phyloP scores from a whole-genome alignment of 495 filamentous ascomycete genomes.

The Penicillium lividum region DNA sequence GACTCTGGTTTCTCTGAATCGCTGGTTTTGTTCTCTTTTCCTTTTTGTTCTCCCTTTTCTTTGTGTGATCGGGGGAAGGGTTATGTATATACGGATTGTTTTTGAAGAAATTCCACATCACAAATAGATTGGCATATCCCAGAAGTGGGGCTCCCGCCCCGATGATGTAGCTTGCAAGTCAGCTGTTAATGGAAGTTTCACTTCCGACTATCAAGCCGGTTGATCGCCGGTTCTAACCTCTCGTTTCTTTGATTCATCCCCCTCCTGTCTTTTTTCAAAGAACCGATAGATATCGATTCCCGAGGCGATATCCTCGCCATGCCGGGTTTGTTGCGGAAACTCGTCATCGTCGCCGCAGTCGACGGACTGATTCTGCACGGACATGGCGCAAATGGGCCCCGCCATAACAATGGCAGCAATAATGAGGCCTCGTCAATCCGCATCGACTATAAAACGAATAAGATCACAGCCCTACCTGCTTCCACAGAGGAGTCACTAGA shows the following conservation, averaged over 20 bases:
- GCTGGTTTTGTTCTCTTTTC: conserved; percentile 27
- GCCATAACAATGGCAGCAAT: conserved; percentile 36
- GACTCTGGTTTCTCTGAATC: conserved; percentile 29
- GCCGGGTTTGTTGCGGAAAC: conserved; percentile 74
- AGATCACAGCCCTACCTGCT: conserved; percentile 47
- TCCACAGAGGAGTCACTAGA: conserved; percentile 38
- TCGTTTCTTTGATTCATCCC: background rate
- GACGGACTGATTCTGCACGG: conserved; percentile 88
- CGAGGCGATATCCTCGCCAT: conserved; percentile 42
- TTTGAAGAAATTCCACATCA: conserved; percentile 14
- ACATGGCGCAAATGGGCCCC: conserved; percentile 47
- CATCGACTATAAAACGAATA: conserved; percentile 74
- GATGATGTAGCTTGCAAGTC: conserved; percentile 33
- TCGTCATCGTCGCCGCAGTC: conserved; percentile 77
- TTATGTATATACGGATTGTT: conserved; percentile 29
- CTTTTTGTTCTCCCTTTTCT: conserved; percentile 14
- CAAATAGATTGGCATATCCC: conserved; percentile 13
- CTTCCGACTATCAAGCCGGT: conserved; percentile 15
- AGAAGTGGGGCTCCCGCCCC: conserved; percentile 14
- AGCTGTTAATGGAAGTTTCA: conserved; percentile 24
- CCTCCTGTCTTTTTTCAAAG: background rate
- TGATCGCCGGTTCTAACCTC: background rate
- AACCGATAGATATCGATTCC: background rate
- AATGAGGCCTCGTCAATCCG: conserved; percentile 53
- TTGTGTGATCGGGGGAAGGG: conserved; percentile 18